phyloP scores from a whole-genome alignment of 2,329 filamentous ascomycete species.

The Epichloe brachyelytri region DNA sequence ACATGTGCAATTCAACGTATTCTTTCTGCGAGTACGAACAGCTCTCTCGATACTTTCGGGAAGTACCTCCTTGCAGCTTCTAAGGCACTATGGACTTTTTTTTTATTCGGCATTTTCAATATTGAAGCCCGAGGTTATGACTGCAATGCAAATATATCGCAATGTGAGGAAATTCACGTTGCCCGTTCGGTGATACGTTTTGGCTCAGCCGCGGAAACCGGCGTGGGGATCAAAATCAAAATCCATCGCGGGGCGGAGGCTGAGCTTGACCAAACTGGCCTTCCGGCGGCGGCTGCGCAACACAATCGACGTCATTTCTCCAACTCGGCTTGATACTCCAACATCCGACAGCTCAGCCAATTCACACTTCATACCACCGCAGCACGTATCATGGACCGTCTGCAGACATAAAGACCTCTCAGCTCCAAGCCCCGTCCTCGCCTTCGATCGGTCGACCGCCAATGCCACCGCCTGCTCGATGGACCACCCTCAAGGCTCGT shows the following conservation, averaged over 20 bases:
- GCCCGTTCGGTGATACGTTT: too few species aligned
- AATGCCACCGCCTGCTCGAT: conserved; percentile 19
- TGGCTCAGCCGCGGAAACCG: not conserved
- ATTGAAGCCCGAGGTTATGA: too few species aligned
- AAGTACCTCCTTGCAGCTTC: conserved; percentile 12
- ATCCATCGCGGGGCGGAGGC: not conserved
- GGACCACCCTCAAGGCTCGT: conserved; percentile 33
- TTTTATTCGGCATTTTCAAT: too few species aligned
- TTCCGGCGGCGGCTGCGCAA: not conserved
- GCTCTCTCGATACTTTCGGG: conserved; percentile 12
- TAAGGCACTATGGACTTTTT: conserved; percentile 10
- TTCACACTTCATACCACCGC: not conserved
- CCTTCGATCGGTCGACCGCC: conserved; percentile 6
- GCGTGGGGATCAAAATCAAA: not conserved
- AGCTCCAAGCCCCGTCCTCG: not conserved
- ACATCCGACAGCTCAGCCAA: not conserved
- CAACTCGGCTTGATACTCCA: not conserved
- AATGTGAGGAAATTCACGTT: too few species aligned
- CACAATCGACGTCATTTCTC: conserved; percentile 3
- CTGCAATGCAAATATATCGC: too few species aligned
- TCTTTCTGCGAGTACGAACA: not conserved
- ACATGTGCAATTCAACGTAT: too few species aligned
- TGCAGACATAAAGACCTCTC: conserved; percentile 5
- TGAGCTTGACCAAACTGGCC: not conserved
- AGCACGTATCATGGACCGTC: conserved; percentile 10